Evolutionary conservation across 352 stramenopile species (phyloP), one percentile per base, ranked within the genome.

Genomic region (Pythium dissotocum): DNA sequence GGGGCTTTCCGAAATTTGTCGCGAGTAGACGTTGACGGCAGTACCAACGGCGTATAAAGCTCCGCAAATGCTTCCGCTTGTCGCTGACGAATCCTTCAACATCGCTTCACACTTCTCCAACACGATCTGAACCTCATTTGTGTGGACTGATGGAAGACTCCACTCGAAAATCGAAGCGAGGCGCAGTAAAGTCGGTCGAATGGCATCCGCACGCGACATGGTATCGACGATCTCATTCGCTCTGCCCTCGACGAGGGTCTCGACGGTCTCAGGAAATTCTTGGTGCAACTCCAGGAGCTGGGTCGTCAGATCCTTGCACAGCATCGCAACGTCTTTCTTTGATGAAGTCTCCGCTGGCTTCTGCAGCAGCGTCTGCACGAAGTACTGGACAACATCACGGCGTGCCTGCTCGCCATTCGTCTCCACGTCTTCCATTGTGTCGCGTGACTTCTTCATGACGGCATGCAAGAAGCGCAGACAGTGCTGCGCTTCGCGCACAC

Each of bases 391-490:
- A 6, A 90, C 63, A 40, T 69, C 57, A 10, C 36, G n/a, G 28
- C 30, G 49, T 26, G 52, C n/a, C 26, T 57, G 70, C 9, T 75
- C 59, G 2, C 84, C 77, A 18, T 69, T 58, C 18, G 46, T 32
- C 7, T 28, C 46, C 9, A 6, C 52, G 36, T 77, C 48, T 4
- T 75, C 65, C 58, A 73, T 44, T n/a, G 58, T 64, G 21, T 55
- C 53, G 35, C 64, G 42, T 18, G 48, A 32, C 21, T 63, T 65
- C 55, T 79, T 82, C 49, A 87, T 67, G 30, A 88, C 78, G 12
- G 71, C 42, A 18, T 88, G 61, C 52, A 84, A 85, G 46, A 92
- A 92, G 10, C 61, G 63, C 13, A 90, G 58, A 60, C 77, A 90
- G 21, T 76, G 83, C 68, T 83, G 75, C 28, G 78, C 77, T 33